Percentiles rank a stretch among this genome's conserved stretches.
Conservation (phyloP, 2,329 filamentous ascomycete species). For the Byssoonygena ceratinophila region DNA sequence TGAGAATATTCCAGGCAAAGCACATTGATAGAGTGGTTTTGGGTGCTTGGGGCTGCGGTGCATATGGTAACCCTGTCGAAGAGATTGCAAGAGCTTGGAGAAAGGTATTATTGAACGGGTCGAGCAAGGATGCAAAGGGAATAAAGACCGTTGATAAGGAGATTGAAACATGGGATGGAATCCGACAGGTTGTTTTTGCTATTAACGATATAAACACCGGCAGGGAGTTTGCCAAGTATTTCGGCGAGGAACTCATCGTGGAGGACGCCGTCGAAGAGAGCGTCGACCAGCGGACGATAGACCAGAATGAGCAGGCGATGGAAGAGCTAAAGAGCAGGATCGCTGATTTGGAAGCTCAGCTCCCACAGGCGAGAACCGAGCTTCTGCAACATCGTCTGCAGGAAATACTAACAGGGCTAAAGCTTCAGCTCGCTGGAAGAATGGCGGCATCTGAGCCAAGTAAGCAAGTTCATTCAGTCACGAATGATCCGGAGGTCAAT, state of each 20-base stretch:
- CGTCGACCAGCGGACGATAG: background rate
- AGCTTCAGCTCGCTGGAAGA: conserved; percentile 3
- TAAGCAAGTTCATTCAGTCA: background rate
- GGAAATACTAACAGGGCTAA: conserved; percentile 5
- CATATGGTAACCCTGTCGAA: conserved; percentile 10
- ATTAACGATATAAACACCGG: conserved; percentile 5
- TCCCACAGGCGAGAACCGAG: conserved; percentile 2
- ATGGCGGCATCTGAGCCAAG: background rate
- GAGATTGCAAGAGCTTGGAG: conserved; percentile 10
- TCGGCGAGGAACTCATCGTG: conserved; percentile 6
- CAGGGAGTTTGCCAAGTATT: conserved; percentile 7
- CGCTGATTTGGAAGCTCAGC: background rate
- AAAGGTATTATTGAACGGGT: conserved; percentile 1
- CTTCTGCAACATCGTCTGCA: conserved; percentile 3
- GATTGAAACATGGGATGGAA: conserved; percentile 7
- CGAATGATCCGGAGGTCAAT: background rate
- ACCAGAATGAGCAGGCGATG: conserved; percentile 4
- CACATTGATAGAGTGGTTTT: conserved; percentile 8
- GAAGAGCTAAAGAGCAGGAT: conserved; percentile 9
- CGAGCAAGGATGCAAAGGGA: background rate
- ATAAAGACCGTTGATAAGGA: background rate
- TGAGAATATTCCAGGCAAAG: conserved; percentile 11
- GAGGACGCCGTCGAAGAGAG: background rate
- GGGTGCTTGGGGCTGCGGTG: conserved; percentile 12
- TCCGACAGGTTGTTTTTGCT: conserved; percentile 11